Evolutionary conservation across 2,329 filamentous ascomycete species (phyloP), one percentile per base, ranked within the genome.

Genomic region (Didymella arachidicola): DNA sequence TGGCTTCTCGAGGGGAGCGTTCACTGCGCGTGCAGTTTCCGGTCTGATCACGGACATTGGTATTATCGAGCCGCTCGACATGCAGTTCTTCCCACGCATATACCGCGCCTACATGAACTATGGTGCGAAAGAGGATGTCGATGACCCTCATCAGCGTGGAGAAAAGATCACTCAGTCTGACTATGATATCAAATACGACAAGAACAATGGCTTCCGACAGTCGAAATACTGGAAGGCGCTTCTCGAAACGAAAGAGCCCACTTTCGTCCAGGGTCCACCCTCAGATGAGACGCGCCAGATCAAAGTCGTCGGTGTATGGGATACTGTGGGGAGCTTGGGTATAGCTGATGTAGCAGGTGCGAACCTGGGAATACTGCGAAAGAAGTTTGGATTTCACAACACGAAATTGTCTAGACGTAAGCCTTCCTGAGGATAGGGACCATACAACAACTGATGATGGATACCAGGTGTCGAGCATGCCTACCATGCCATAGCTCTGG

Each of bases 401-500:
- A 70, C 74, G 2, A 73, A 67, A 47, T 48, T 76, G 8, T 74
- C 72, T 18, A 63, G 69, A 44, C 60, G 71, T 79, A 44, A 70
- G 76, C 61, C 12, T 34, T 39, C 12, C 43, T 19, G 10, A 1
- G 3, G 6, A 14, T 7, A 18, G 1, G 2, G 11, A 8, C 1
- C 8, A 19, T 14, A 2, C 3, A 8, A 11, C 22, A 18, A 53
- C 60, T 11, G 11, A 69, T 76, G 65, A 77, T 80, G 1, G 64
- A 68, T 6, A 1, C 1, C 30, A 77, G 76, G 73, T 11, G 78
- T 85, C 14, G 76, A 83, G 26, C 80, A 85, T 62, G 84, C 83
- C 6, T 86, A 81, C 63, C 84, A 86, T 42, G 84, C 83, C 2
- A 65, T 86, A 1, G 83, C 83, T 4, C 69, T 86, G 0, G 83